These are phyloP conservation scores for Trichoderma cornu-damae DNA, from an alignment of 2,329 filamentous ascomycete genomes.

Conservation along the genomic window DNA sequence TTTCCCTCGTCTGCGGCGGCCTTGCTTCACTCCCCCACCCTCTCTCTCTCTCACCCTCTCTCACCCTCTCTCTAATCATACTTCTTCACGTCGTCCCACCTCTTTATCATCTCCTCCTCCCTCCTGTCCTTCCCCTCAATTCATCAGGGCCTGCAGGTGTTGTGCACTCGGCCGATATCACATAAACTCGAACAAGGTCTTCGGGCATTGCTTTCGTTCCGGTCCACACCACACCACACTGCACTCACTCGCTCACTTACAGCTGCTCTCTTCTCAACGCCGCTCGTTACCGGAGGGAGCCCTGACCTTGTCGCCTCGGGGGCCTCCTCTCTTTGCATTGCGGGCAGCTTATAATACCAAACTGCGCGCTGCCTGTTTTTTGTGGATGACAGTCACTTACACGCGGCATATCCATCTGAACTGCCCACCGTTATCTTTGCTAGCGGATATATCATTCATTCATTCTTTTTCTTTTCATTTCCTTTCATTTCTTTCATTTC, in stretches of 20 bases:
- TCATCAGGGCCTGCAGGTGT: slow-evolving; percentile 3
- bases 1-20: slow-evolving; percentile 9
- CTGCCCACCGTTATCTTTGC: neutral
- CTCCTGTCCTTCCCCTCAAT: neutral
- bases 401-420: neutral
- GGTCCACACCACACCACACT: slow-evolving; percentile 14
- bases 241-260: no score
- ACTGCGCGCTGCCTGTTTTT: neutral
- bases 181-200: slow-evolving; percentile 9
- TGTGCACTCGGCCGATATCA: slow-evolving; percentile 8
- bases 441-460: no score
- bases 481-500: no score
- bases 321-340: neutral
- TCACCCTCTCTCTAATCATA: slow-evolving; percentile 4
- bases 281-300: slow-evolving; percentile 1
- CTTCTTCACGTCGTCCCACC: slow-evolving; percentile 12
- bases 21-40: slow-evolving; percentile 12
- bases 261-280: slow-evolving; percentile 14
- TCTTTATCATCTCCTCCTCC: slow-evolving; percentile 16
- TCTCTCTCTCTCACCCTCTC: slow-evolving; percentile 8
- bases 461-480: no score
- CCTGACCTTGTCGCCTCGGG: neutral
- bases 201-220: slow-evolving; percentile 9
- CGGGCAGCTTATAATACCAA: slow-evolving; percentile 1
- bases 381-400: neutral